phyloP scores from a whole-genome alignment of 2,329 filamentous ascomycete genomes.

The Arachnopeziza araneosa region DNA sequence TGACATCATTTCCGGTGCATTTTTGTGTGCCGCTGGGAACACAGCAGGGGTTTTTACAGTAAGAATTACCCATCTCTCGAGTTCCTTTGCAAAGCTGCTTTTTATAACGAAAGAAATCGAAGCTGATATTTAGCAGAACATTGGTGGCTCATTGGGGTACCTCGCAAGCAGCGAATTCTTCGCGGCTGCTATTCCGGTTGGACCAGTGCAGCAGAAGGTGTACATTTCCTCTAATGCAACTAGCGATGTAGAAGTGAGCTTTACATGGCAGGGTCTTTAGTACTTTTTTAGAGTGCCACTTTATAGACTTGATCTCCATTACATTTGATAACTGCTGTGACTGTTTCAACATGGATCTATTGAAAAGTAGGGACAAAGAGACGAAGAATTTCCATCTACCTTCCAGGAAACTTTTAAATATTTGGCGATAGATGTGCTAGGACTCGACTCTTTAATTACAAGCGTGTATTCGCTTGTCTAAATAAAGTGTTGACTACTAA shows the following conservation, averaged over 20 bases:
- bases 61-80: constrained; percentile 13
- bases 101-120: neutral
- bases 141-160: constrained; percentile 23
- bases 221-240: constrained; percentile 25
- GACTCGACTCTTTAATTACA: no score
- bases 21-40: constrained; percentile 50
- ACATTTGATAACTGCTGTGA: no score
- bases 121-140: constrained; percentile 7
- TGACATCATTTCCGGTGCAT: constrained; percentile 45
- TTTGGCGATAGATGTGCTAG: no score
- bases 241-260: constrained; percentile 19
- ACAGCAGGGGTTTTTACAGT: constrained; percentile 33
- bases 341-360: no score
- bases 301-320: no score
- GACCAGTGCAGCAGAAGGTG: constrained; percentile 28
- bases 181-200: constrained; percentile 29
- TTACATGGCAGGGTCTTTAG: constrained; percentile 26
- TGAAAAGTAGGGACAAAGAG: no score
- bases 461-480: no score
- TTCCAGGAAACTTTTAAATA: no score
- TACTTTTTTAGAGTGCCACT: no score
- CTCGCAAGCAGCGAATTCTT: constrained; percentile 28
- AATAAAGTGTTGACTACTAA: no score
- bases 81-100: neutral
- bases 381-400: no score